Percentiles rank a stretch among this genome's conserved stretches.
Conservation (phyloP, 257 asterid genomes). For the Thymus quinquecostatus region DNA sequence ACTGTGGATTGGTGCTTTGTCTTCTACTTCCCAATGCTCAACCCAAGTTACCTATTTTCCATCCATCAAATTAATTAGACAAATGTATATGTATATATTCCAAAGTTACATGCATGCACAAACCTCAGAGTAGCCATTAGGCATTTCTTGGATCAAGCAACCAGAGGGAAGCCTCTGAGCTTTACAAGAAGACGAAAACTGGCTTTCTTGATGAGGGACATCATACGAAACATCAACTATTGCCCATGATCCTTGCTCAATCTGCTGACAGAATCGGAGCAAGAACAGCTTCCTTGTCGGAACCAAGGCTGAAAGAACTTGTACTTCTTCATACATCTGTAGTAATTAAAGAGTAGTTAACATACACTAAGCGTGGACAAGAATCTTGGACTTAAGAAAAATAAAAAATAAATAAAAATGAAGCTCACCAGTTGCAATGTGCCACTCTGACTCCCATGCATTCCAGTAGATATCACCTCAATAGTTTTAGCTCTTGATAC, state of each 20-base stretch:
- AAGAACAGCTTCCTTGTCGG: slow-evolving; percentile 71
- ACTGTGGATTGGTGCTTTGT: slow-evolving; percentile 59
- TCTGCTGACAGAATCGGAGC: slow-evolving; percentile 82
- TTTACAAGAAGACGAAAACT: slow-evolving; percentile 55
- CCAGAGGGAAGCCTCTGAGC: slow-evolving; percentile 89
- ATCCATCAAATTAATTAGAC: not conserved
- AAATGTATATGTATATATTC: no score
- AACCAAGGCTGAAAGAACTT: slow-evolving; percentile 87
- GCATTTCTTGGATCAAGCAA: slow-evolving; percentile 94
- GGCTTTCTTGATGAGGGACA: slow-evolving; percentile 65
- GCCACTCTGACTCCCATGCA: slow-evolving; percentile 70
- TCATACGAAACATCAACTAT: slow-evolving; percentile 86
- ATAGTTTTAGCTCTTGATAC: slow-evolving; percentile 80
- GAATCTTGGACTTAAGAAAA: no score
- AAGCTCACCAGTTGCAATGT: slow-evolving; percentile 66
- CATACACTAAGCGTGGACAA: no score
- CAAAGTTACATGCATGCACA: not conserved
- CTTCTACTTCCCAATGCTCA: slow-evolving; percentile 90
- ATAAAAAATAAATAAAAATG: no score
- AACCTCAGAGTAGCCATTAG: slow-evolving; percentile 88
- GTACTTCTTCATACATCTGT: slow-evolving; percentile 93
- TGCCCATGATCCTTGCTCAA: slow-evolving; percentile 88
- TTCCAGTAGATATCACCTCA: slow-evolving; percentile 74
- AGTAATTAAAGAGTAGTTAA: not conserved
- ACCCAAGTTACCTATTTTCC: slow-evolving; percentile 81